phyloP scores from a whole-genome alignment of 73 alveolate species.

The Stentor roeselii region DNA sequence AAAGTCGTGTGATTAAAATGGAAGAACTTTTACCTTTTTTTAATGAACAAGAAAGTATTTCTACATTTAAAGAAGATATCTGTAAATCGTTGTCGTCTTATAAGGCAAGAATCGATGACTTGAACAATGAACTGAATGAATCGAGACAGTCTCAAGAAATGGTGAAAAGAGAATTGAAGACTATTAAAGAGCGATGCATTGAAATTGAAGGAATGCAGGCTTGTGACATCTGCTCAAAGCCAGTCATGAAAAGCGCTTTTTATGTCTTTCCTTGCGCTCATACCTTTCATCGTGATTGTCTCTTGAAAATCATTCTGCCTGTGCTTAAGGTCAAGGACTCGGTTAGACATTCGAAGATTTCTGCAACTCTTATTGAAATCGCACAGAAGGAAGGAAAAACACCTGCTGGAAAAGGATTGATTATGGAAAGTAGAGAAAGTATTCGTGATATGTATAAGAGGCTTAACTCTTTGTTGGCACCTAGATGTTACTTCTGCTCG shows the following conservation, averaged over 20 bases:
- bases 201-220: constrained; percentile 71
- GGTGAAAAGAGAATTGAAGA: constrained; percentile 82
- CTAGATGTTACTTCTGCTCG: constrained; percentile 8
- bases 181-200: constrained; percentile 80
- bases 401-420: no score
- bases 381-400: constrained; percentile 7
- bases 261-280: constrained; percentile 88
- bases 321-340: background rate
- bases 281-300: constrained; percentile 79
- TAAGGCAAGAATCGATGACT: constrained; percentile 81
- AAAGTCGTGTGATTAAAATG: constrained; percentile 77
- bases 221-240: constrained; percentile 72
- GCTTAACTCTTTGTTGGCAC: background rate
- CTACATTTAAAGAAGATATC: constrained; percentile 87
- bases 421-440: background rate
- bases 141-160: constrained; percentile 85
- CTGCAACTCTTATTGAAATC: background rate
- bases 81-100: constrained; percentile 89
- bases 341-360: background rate
- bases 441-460: constrained; percentile 2
- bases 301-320: constrained; percentile 18
- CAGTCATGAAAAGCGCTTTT: constrained; percentile 64
- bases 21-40: constrained; percentile 94
- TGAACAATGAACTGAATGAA: constrained; percentile 83
- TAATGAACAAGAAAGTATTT: constrained; percentile 90